Base-by-base conservation (phyloP, 2,329 filamentous ascomycete genomes). In the Talaromyces sp. region DNA sequence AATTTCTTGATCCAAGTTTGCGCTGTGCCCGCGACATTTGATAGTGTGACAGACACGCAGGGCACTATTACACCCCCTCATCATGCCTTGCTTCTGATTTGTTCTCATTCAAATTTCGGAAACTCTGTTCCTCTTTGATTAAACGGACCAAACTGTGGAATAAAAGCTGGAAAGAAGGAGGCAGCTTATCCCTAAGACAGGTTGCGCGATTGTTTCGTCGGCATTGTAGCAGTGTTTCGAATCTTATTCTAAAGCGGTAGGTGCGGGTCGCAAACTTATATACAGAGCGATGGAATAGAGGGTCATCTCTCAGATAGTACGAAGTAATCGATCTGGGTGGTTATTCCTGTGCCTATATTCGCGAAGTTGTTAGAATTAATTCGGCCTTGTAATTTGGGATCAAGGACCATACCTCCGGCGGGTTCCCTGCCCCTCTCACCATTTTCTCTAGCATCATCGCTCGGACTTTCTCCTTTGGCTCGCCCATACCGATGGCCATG, bases 401-500 rank as follows among this genome's bases (percentile, higher is more conserved):
- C 3, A 26, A 54, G 21, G 54, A 31, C 65, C 71, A 46, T 60
- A 86, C 84, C 79, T 86, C 84, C 49, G 86, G 86, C 64, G 86
- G 86, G 68, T 84, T 83, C 43, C 87, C 85, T 64, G 86, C 86
- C 11, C 86, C 86, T 65, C 86, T 78, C 29, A 87, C 81, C 84
- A 87, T 87, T 68, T 84, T 82, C 72, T 96, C 89, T 68, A 98
- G 88, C 79, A 96, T 83, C 75, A 86, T 83, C 14, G 89, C 86
- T 64, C 92, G 84, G 58, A 95, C 86, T 75, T 92, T 91, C 75
- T 92, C 88, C 61, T 88, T 82, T 6, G 90, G 84, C 75, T 96
- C 91, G 54, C 95, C 95, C 79, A 96, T 86, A 0, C 93, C 93
- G 55, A 98, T 86, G 19, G 90, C 84, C 81, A 97, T 92, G 75